phyloP scores from a whole-genome alignment of 148 eudicot genomes.

The Vaccinium darrowii region DNA sequence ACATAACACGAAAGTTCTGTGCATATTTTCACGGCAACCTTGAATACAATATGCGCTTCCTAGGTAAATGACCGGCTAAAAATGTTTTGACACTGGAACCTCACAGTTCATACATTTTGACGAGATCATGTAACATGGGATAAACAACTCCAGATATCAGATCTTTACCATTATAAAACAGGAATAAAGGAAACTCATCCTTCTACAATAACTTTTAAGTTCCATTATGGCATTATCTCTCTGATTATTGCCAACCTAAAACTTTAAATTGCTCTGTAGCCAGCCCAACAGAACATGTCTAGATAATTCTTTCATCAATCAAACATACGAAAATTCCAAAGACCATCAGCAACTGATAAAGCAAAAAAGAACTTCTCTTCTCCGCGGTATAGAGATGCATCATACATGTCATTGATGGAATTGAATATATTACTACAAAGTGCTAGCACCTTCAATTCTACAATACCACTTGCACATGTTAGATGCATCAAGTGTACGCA shows the following conservation, averaged over 20 bases:
- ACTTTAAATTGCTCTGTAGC: background rate
- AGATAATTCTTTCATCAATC: background rate
- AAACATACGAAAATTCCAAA: background rate
- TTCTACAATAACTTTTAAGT: background rate
- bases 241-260: background rate
- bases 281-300: background rate
- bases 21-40: background rate
- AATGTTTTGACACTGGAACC: background rate
- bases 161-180: background rate
- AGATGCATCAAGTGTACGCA: background rate
- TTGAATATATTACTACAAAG: background rate
- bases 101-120: background rate
- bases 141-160: background rate
- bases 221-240: background rate
- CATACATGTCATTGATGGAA: background rate
- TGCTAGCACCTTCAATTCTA: background rate
- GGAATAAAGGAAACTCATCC: background rate
- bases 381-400: background rate
- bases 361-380: conserved; percentile 1
- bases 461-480: background rate
- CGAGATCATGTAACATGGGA: background rate
- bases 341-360: background rate
- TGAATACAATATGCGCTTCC: background rate
- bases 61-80: background rate
- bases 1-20: background rate